Base-by-base conservation (phyloP, 2,329 filamentous ascomycete genomes). In the Teratosphaeria destructans region DNA sequence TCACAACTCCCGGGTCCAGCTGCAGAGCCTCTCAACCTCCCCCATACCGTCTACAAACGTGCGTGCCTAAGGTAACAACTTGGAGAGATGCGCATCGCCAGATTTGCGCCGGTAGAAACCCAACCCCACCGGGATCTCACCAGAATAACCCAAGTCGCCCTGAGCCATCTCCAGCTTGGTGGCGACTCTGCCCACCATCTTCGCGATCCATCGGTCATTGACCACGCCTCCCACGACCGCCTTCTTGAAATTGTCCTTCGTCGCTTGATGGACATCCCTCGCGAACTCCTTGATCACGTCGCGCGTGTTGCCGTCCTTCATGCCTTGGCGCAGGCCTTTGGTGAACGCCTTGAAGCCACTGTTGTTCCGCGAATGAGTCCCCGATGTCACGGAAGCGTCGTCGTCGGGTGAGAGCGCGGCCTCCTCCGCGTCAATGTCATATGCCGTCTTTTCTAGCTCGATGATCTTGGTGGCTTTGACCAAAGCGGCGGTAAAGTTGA, bases 391-490 rank as follows among this genome's bases (percentile, higher is more conserved):
- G 3, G 59, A 59, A 6, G 39, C 49, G 16, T 47, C 56, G 43
- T 62, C 56, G 26, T 49, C 39, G 32, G 39, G 32, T 29, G 54
- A 49, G 8, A 35, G 39, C 1, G 59, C 55, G 32, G 43, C 52
- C 19, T 52, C 52, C 14, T 34, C 59, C 8, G 53, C 62, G 12
- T 64, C 65, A 2, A 60, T 60, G 35, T 74, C 73, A 57, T 76
- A 74, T 29, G 73, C 63, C 14, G 75, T 75, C 60, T 77, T 80
- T 64, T 82, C 79, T 29, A 78, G 70, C 63, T 82, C 80, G 54
- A 82, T 79, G 43, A 82, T 74, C 62, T 82, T 82, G n/a, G 77
- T 81, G 0, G 80, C 80, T 65, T 82, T 83, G n/a, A 82, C 76
- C 0, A 82, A 70, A 1, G 80, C 79, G 1, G 80, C 79, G n/a